These are phyloP conservation scores for Cladophialophora carrionii DNA, from an alignment of 2,329 filamentous ascomycete genomes.

Conservation along the genomic window DNA sequence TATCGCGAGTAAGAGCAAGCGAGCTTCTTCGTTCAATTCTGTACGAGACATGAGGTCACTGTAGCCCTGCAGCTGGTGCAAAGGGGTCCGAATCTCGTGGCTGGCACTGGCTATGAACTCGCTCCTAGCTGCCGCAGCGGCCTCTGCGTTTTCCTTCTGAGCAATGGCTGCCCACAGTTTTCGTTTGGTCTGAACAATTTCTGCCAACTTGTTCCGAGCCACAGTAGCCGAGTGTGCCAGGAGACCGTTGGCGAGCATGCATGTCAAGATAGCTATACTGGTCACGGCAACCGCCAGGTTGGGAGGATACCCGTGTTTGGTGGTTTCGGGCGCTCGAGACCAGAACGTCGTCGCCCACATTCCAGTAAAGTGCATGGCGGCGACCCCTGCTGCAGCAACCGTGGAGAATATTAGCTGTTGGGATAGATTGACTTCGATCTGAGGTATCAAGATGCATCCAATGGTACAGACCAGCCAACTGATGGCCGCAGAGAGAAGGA, in stretches of 20 bases:
- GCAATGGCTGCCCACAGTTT: constrained; percentile 44
- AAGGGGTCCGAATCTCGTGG: constrained; percentile 45
- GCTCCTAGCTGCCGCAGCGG: constrained; percentile 41
- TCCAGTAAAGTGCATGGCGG: constrained; percentile 45
- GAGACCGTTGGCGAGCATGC: constrained; percentile 44
- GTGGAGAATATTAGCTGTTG: constrained; percentile 43
- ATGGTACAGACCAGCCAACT: constrained; percentile 44
- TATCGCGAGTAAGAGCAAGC: constrained; percentile 42
- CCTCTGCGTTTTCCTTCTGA: constrained; percentile 44
- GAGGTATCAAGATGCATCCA: constrained; percentile 42
- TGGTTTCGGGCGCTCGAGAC: constrained; percentile 37
- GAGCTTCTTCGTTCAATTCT: constrained; percentile 42
- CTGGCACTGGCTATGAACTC: constrained; percentile 45
- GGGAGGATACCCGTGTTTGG: constrained; percentile 41
- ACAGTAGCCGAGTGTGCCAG: constrained; percentile 45
- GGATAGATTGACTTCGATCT: constrained; percentile 42
- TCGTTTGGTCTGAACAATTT: constrained; percentile 42
- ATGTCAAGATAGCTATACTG: constrained; percentile 43
- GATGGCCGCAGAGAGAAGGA: constrained; percentile 42
- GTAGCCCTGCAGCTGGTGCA: constrained; percentile 46
- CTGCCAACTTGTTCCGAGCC: constrained; percentile 44
- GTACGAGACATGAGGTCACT: constrained; percentile 43
- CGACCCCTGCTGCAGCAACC: constrained; percentile 43
- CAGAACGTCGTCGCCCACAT: constrained; percentile 43
- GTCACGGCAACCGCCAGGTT: constrained; percentile 42